These are phyloP conservation scores for Agrocybe pediades DNA, from an alignment of 768 basidiomycete genomes.

Conservation along the genomic window DNA sequence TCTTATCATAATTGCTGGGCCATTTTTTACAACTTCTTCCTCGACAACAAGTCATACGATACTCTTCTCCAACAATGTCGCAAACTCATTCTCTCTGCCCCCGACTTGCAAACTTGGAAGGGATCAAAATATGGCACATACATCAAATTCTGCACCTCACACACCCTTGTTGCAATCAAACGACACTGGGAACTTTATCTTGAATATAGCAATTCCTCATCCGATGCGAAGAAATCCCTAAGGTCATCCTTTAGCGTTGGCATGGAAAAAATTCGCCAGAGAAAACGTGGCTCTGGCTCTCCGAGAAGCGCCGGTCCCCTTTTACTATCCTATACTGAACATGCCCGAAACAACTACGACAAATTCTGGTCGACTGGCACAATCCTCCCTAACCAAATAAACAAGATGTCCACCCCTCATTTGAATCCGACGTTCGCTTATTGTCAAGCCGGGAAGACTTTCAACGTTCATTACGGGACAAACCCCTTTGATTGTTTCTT, in stretches of 20 bases:
- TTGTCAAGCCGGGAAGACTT: conserved; percentile 37
- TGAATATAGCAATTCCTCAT: conserved; percentile 27
- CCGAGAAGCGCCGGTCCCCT: conserved; percentile 41
- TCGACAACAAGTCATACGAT: conserved; percentile 36
- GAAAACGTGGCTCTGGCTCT: conserved; percentile 7
- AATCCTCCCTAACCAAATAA: conserved; percentile 24
- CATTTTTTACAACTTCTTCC: conserved; percentile 49
- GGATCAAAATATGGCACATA: conserved; percentile 36
- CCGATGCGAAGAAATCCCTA: conserved; percentile 19
- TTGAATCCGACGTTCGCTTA: conserved; percentile 51
- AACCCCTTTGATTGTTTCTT: conserved; percentile 46
- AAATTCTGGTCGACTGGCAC: conserved; percentile 46
- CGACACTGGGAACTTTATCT: conserved; percentile 40
- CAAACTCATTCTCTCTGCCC: conserved; percentile 35
- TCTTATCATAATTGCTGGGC: conserved; percentile 35
- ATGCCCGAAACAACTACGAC: conserved; percentile 7
- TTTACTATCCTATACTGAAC: conserved; percentile 1
- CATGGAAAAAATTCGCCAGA: conserved; percentile 18
- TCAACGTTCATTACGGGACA: conserved; percentile 44
- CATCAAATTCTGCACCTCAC: conserved; percentile 37
- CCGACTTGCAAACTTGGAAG: conserved; percentile 38
- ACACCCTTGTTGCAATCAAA: conserved; percentile 40
- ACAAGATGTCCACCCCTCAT: conserved; percentile 23
- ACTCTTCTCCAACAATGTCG: conserved; percentile 39
- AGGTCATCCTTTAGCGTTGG: conserved; percentile 19